phyloP scores from a whole-genome alignment of 176 grass and related monocot genomes.

The Triticum urartu region DNA sequence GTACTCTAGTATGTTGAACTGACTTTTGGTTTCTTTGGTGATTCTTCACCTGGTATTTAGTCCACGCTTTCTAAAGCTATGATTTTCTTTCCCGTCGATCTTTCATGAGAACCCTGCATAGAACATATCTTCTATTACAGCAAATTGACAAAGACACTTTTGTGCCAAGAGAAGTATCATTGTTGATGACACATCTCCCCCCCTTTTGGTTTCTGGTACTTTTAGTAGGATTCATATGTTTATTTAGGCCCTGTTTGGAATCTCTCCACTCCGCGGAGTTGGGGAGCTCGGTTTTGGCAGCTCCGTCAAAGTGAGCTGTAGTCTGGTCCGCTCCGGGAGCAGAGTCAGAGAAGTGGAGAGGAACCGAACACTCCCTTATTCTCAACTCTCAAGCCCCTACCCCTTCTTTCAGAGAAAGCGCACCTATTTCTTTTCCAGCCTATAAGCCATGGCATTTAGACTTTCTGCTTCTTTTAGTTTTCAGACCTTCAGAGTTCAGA shows the following conservation, averaged over 20 bases:
- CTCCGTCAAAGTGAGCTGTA: too few relatives aligned
- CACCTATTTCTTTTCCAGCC: background rate
- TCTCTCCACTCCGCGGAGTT: too few relatives aligned
- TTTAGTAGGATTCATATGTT: background rate
- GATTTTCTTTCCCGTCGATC: background rate
- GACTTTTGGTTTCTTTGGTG: background rate
- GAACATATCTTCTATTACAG: background rate
- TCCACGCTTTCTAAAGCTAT: background rate
- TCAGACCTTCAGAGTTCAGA: background rate
- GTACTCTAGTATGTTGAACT: background rate
- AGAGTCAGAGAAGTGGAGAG: too few relatives aligned
- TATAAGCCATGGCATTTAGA: background rate
- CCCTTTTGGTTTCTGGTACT: background rate
- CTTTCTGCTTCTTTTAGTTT: background rate
- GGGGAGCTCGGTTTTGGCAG: too few relatives aligned
- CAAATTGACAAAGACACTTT: too few relatives aligned
- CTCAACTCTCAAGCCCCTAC: background rate
- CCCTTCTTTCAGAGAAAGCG: background rate
- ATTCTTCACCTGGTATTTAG: background rate
- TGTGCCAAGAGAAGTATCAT: background rate
- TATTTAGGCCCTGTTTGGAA: too few relatives aligned
- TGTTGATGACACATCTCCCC: too few relatives aligned
- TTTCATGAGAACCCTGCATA: background rate
- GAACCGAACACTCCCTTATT: background rate
- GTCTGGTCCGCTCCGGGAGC: too few relatives aligned